Percentiles rank a stretch among this genome's conserved stretches.
These are phyloP conservation scores for Xylariaceae sp. DNA, from an alignment of 2,329 filamentous ascomycete species.

Conservation along the genomic window DNA sequence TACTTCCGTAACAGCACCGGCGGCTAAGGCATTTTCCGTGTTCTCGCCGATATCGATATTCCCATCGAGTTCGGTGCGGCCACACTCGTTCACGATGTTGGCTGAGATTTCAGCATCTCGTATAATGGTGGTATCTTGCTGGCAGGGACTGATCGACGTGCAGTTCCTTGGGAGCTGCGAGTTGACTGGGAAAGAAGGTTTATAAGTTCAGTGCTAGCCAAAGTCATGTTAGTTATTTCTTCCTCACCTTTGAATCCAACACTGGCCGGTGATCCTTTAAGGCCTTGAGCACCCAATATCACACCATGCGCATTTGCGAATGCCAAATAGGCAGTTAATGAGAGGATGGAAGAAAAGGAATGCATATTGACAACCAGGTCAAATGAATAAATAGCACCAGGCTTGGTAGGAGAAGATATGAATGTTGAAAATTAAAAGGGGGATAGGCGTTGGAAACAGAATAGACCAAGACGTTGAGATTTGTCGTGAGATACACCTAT, in stretches of 20 bases:
- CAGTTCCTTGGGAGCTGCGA: constrained; percentile 66
- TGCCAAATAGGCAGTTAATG: constrained; percentile 45
- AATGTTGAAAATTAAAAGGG: constrained; percentile 24
- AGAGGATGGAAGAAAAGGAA: constrained; percentile 44
- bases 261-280: constrained; percentile 53
- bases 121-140: constrained; percentile 70
- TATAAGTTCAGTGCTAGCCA: neutral
- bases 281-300: constrained; percentile 55
- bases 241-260: constrained; percentile 56
- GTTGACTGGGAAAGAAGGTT: constrained; percentile 9
- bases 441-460: constrained; percentile 25
- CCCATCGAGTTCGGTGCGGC: constrained; percentile 65
- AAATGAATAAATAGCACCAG: constrained; percentile 43
- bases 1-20: constrained; percentile 56
- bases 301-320: constrained; percentile 53
- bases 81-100: constrained; percentile 65
- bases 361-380: constrained; percentile 46
- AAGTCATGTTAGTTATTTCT: constrained; percentile 10
- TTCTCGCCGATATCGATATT: constrained; percentile 67
- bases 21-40: constrained; percentile 58
- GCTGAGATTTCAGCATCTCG: constrained; percentile 59
- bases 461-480: constrained; percentile 32
- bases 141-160: constrained; percentile 68
- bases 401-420: constrained; percentile 39
- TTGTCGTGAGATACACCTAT: constrained; percentile 24